Evolutionary conservation across 352 stramenopile genomes (phyloP).

Genomic region (Pythium apleroticum): DNA sequence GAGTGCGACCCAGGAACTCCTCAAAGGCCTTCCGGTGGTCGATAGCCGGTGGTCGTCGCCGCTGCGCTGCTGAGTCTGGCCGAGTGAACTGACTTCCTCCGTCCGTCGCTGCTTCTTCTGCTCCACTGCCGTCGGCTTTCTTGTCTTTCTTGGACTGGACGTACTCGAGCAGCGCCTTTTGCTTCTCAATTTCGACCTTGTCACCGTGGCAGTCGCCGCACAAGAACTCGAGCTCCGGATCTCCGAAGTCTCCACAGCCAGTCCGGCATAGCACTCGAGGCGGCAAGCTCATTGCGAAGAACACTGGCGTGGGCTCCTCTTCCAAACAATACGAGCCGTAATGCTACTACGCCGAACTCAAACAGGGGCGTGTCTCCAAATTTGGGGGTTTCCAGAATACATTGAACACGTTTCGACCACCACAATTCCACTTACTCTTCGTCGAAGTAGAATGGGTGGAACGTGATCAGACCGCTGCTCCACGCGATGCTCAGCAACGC

Average conservation of each 20-base stretch:
- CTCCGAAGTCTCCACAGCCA: constrained; percentile 57
- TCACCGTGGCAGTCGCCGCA: constrained; percentile 71
- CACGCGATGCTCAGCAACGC: constrained; percentile 70
- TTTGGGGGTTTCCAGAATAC: constrained; percentile 2
- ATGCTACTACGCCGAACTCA: no score
- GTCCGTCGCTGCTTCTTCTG: neutral
- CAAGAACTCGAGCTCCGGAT: constrained; percentile 57
- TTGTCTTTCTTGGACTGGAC: constrained; percentile 13
- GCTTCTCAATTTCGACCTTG: constrained; percentile 40
- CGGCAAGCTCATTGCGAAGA: constrained; percentile 42
- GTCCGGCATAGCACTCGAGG: constrained; percentile 47
- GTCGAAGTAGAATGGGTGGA: constrained; percentile 80
- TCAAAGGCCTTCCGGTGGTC: constrained; percentile 60
- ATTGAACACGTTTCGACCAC: constrained; percentile 2
- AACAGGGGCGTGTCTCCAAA: constrained; percentile 8
- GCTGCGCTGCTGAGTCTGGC: constrained; percentile 1
- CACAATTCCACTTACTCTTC: constrained; percentile 26
- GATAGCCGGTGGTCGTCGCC: constrained; percentile 41
- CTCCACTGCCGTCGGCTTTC: neutral
- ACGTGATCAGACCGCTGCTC: constrained; percentile 77
- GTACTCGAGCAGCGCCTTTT: constrained; percentile 44
- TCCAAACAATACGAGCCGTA: no score
- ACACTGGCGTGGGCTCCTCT: neutral
- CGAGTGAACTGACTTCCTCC: neutral
- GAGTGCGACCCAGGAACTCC: constrained; percentile 40